Percentiles rank a stretch among this genome's conserved stretches.
These are phyloP conservation scores for Excoecaria cochinchinensis DNA, from an alignment of 345 rosid species.

Conservation along the genomic window DNA sequence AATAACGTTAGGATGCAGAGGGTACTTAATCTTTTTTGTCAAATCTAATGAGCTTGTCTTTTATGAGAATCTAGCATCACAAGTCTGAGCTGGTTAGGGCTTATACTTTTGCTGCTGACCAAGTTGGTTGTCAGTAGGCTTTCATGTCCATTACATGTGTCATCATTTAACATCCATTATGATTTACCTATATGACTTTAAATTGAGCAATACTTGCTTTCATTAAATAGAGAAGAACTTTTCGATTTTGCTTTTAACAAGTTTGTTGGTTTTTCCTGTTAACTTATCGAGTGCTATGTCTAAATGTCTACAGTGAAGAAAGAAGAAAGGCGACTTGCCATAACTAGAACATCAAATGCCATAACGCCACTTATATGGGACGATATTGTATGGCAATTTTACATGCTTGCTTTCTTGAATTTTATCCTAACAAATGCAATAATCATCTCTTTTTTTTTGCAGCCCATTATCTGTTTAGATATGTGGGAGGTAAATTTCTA, in stretches of 20 bases:
- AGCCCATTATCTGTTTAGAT: conserved; percentile 90
- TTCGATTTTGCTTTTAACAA: neutral
- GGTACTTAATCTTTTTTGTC: too few species aligned
- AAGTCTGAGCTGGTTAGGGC: neutral
- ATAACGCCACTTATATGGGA: conserved; percentile 78
- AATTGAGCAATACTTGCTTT: neutral
- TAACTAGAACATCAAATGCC: conserved; percentile 74
- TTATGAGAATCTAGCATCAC: too few species aligned
- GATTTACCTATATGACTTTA: neutral
- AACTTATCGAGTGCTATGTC: conserved; percentile 7
- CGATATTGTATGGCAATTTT: conserved; percentile 61
- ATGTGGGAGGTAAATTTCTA: conserved; percentile 77
- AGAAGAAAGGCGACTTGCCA: conserved; percentile 64
- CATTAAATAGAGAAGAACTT: neutral
- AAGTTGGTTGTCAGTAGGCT: neutral
- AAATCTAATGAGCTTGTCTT: too few species aligned
- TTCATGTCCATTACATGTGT: neutral
- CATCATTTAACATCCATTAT: neutral
- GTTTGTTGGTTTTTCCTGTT: neutral
- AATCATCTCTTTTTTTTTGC: conserved; percentile 40
- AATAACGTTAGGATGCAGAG: too few species aligned
- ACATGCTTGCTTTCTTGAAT: neutral
- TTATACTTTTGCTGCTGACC: neutral
- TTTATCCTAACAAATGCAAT: conserved; percentile 11
- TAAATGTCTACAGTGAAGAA: conserved; percentile 62